These are phyloP conservation scores for Trapa incisa DNA, from an alignment of 345 rosid genomes.

Conservation along the genomic window DNA sequence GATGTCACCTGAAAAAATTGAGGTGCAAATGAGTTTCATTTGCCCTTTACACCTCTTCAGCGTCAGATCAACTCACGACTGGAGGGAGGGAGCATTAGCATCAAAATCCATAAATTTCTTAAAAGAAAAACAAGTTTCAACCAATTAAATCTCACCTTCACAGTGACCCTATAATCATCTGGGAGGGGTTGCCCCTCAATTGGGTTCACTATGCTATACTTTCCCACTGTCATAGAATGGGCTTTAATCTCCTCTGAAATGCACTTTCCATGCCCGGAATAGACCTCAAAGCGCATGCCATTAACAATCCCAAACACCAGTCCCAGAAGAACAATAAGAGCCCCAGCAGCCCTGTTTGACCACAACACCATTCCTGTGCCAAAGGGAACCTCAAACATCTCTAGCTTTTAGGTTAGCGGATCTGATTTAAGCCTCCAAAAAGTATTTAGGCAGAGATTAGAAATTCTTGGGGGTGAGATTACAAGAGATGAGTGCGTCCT, in stretches of 20 bases:
- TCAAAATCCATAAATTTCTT: too few species aligned
- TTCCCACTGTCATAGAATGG: constrained; percentile 53
- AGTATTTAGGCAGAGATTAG: not conserved
- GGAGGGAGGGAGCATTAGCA: too few species aligned
- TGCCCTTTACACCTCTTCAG: not conserved
- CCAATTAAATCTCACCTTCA: constrained; percentile 23
- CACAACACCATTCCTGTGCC: not conserved
- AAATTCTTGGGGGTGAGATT: not conserved
- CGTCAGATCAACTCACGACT: not conserved
- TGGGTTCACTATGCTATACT: constrained; percentile 45
- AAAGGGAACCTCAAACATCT: not conserved
- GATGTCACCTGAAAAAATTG: constrained; percentile 38
- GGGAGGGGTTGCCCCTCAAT: constrained; percentile 44
- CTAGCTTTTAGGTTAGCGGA: not conserved
- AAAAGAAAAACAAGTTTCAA: too few species aligned
- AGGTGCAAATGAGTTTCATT: not conserved
- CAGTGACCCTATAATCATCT: constrained; percentile 40
- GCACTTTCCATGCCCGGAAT: constrained; percentile 56
- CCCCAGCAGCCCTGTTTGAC: not conserved
- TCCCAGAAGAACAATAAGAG: constrained; percentile 10
- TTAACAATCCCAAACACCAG: constrained; percentile 19
- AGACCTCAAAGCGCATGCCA: constrained; percentile 51
- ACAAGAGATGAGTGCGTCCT: not conserved
- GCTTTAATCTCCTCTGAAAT: constrained; percentile 67
- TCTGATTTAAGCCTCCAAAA: not conserved